A percentile compares a stretch with the other conserved stretches of the same genome.
phyloP scores from a whole-genome alignment of 2,329 filamentous ascomycete genomes.

The Arthrobotrys conoides region DNA sequence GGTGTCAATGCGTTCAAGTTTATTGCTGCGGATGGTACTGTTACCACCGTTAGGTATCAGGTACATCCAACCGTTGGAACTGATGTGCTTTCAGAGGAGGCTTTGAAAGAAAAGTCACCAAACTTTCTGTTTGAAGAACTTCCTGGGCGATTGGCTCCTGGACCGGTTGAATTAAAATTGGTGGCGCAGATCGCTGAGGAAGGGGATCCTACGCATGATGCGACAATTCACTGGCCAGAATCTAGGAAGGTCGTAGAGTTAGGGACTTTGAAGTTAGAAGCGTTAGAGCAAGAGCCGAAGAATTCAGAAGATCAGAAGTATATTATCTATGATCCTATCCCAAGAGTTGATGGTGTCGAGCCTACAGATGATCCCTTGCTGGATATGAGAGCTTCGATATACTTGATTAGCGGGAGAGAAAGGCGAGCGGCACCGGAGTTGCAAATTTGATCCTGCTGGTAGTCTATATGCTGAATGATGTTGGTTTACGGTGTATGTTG shows the following conservation, averaged over 20 bases:
- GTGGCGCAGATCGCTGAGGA: conserved; percentile 71
- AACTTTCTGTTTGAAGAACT: conserved; percentile 72
- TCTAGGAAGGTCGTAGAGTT: conserved; percentile 70
- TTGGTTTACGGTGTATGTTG: too few relatives aligned
- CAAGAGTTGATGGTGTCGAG: conserved; percentile 72
- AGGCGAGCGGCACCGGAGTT: conserved; percentile 68
- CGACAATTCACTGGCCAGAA: conserved; percentile 72
- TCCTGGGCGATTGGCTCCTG: conserved; percentile 65
- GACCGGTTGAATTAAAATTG: conserved; percentile 69
- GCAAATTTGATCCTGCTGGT: background rate
- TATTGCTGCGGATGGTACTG: conserved; percentile 67
- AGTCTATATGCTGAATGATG: too few relatives aligned
- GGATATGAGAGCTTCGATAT: conserved; percentile 72
- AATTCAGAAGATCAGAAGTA: conserved; percentile 69
- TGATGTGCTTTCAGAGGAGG: conserved; percentile 67
- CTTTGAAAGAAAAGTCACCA: conserved; percentile 66
- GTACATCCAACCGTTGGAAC: conserved; percentile 69
- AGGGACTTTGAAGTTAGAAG: conserved; percentile 70
- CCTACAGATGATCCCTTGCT: conserved; percentile 72
- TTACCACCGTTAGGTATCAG: conserved; percentile 70
- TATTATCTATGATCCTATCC: conserved; percentile 74
- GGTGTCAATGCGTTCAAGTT: conserved; percentile 71
- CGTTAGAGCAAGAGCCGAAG: conserved; percentile 67
- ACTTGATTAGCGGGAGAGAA: conserved; percentile 72
- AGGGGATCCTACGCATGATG: conserved; percentile 70